These are phyloP conservation scores for Melampsora americana DNA, from an alignment of 1,284 basidiomycete genomes.

Conservation along the genomic window DNA sequence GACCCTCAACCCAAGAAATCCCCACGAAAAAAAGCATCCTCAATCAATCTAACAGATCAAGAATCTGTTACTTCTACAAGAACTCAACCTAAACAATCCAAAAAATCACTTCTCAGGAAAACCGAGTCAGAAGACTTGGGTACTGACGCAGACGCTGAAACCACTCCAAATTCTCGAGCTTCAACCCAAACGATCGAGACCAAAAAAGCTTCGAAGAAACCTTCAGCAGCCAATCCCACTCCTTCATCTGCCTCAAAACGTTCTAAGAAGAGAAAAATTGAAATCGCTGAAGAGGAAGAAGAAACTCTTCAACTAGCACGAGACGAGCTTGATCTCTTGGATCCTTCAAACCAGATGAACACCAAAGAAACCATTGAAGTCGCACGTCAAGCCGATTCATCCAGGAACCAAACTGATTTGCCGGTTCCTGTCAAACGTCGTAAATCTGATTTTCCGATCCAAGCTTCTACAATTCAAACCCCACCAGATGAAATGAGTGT, in stretches of 20 bases:
- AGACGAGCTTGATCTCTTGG: not conserved
- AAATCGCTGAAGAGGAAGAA: not conserved
- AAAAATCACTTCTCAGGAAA: not conserved
- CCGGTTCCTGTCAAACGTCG: constrained; percentile 27
- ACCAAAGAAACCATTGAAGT: constrained; percentile 12
- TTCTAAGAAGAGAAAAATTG: not conserved
- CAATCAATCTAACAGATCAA: constrained; percentile 9
- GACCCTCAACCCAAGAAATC: not conserved
- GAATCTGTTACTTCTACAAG: not conserved
- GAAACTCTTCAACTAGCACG: not conserved
- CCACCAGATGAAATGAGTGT: not conserved
- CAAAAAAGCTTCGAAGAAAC: not conserved
- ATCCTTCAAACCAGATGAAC: not conserved
- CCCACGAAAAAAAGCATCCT: constrained; percentile 26
- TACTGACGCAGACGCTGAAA: constrained; percentile 8
- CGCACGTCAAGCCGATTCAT: not conserved
- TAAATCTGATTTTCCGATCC: constrained; percentile 27
- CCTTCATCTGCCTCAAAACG: no score
- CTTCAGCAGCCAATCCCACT: not conserved
- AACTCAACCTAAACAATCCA: not conserved
- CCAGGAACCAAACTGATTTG: not conserved
- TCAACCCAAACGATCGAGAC: not conserved
- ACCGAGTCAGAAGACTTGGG: not conserved
- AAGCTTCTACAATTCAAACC: constrained; percentile 5
- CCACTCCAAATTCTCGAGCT: constrained; percentile 14